Evolutionary conservation across 2,329 filamentous ascomycete species (phyloP), one percentile per base, ranked within the genome.

Genomic region (Sporothrix euskadiensis): DNA sequence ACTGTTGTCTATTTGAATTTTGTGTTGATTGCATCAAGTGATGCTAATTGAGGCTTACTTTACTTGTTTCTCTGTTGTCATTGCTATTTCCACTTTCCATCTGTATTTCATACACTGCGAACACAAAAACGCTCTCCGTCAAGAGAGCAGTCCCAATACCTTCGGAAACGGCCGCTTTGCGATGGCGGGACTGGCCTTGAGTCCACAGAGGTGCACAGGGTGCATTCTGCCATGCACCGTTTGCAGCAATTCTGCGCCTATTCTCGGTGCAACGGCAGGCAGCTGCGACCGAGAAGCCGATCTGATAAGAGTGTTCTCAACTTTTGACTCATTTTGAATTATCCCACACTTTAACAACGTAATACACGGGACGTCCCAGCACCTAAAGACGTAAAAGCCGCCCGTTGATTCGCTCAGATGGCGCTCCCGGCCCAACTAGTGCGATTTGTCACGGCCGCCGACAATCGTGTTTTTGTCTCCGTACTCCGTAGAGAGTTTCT

Each of bases 381-480:
- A 47, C 61, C 61, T 35, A n/a, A 65, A 47, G n/a, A 65, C 10
- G 63, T 19, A 56, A 30, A n/a, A 14, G 52, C 52, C 9, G 52
- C n/a, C 19, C 35, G 39, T 14, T 47, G 61, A 47, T 66, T 66
- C 61, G 41, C 41, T 44, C 41, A 44, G 41, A 14, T 14, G 41
- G 41, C 12, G 63, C 41, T n/a, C 12, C 22, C 41, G 41, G 63
- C 41, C n/a, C 9, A 9, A 30, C 68, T 71, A 47, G 56, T 30
- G 69, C 56, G 57, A 65, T 72, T 66, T 72, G 71, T 72, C 71
- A 72, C 44, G 32, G 22, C n/a, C n/a, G 44, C 26, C 71, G n/a
- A 56, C 47, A 72, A 56, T 66, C 59, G 65, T 26, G 66, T 26
- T 56, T 54, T 69, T 54, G 26, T 26, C 26, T 26, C 26, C 26